These are phyloP conservation scores for Apophysomyces variabilis DNA, from an alignment of 371 early-diverging fungal genomes.

Conservation along the genomic window DNA sequence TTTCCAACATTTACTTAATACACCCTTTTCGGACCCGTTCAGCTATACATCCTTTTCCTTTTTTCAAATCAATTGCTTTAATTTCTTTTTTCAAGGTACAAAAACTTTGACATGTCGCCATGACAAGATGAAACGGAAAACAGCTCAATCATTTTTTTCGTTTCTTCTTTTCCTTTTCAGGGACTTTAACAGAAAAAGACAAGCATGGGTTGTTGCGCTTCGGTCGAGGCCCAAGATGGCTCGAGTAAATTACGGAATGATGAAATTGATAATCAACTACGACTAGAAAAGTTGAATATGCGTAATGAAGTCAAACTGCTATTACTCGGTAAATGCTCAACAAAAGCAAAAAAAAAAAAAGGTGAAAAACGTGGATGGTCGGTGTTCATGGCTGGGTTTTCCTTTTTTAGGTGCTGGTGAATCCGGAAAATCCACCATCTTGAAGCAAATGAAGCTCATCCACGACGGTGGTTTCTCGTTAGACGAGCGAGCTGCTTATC, in stretches of 20 bases:
- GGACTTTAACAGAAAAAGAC: background rate
- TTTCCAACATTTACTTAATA: background rate
- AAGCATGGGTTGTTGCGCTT: constrained; percentile 87
- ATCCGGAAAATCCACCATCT: constrained; percentile 95
- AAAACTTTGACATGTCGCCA: too few relatives aligned
- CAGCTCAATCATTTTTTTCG: background rate
- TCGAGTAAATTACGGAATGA: constrained; percentile 82
- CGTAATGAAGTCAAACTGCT: constrained; percentile 95
- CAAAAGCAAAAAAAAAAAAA: background rate
- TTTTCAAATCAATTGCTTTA: too few relatives aligned
- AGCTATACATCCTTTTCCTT: too few relatives aligned
- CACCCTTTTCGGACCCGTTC: too few relatives aligned
- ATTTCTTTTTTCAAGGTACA: too few relatives aligned
- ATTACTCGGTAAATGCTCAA: constrained; percentile 70
- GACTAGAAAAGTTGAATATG: constrained; percentile 74
- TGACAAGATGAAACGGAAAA: too few relatives aligned
- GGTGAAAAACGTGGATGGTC: background rate
- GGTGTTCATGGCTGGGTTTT: constrained; percentile 7
- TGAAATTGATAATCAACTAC: constrained; percentile 88
- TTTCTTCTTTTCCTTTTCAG: background rate
- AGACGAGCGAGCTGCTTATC: constrained; percentile 86
- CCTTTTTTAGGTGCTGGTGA: constrained; percentile 86
- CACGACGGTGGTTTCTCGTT: constrained; percentile 89
- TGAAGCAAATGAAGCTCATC: constrained; percentile 96
- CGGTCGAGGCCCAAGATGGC: constrained; percentile 82